phyloP scores from a whole-genome alignment of 2,329 filamentous ascomycete genomes.

The Fusarium burgessii region DNA sequence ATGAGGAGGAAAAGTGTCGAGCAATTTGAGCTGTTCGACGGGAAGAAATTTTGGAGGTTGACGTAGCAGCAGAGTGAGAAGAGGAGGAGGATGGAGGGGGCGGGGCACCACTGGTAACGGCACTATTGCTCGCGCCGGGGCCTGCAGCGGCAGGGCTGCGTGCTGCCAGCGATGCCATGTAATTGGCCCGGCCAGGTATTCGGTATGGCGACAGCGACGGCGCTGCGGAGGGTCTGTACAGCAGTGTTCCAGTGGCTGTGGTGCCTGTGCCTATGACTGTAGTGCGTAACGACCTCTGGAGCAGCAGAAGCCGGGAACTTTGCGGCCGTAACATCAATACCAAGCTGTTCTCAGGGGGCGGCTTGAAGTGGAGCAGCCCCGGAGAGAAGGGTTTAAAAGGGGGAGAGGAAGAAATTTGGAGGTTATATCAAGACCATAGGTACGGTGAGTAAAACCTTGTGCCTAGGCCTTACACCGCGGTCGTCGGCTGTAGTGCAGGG shows the following conservation, averaged over 20 bases:
- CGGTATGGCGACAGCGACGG: slow-evolving; percentile 31
- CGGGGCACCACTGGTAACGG: slow-evolving; percentile 50
- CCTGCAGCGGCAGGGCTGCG: slow-evolving; percentile 41
- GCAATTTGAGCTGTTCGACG: slow-evolving; percentile 66
- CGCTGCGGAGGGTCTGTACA: slow-evolving; percentile 18
- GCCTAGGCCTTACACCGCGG: slow-evolving; percentile 34
- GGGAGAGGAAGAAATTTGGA: slow-evolving; percentile 7
- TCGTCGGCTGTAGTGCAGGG: slow-evolving; percentile 41
- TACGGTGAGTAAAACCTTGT: slow-evolving; percentile 27
- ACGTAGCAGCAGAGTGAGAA: slow-evolving; percentile 40
- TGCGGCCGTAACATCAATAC: slow-evolving; percentile 40
- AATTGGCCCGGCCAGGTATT: slow-evolving; percentile 44
- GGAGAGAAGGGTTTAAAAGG: slow-evolving; percentile 39
- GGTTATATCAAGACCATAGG: slow-evolving; percentile 20
- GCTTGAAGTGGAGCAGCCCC: slow-evolving; percentile 42
- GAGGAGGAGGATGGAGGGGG: slow-evolving; percentile 53
- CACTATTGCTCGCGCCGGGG: slow-evolving; percentile 36
- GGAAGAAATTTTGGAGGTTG: slow-evolving; percentile 59
- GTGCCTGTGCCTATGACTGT: slow-evolving; percentile 18
- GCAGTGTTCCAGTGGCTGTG: slow-evolving; percentile 15
- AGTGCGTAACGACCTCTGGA: slow-evolving; percentile 40
- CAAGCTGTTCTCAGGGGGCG: slow-evolving; percentile 24
- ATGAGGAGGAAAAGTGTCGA: slow-evolving; percentile 61
- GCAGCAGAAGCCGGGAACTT: slow-evolving; percentile 31
- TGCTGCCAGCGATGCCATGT: slow-evolving; percentile 41